A percentile compares a stretch with the other conserved stretches of the same genome.
Evolutionary conservation across 2,329 filamentous ascomycete species (phyloP).

Genomic region (Microthyrium microscopicum): DNA sequence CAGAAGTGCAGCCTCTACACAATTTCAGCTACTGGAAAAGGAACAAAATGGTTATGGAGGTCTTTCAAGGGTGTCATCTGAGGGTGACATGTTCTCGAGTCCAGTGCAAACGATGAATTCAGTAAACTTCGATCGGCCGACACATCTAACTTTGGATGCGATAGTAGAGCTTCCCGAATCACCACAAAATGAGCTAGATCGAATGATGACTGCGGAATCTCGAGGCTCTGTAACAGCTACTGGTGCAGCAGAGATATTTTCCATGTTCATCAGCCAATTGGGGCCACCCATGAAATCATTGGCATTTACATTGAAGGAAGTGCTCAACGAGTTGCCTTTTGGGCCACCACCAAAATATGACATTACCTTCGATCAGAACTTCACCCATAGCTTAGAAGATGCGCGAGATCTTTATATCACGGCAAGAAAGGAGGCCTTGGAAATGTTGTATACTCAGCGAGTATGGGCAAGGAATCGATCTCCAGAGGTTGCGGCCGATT

Average conservation of each 20-base stretch:
- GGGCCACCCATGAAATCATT: constrained; percentile 93
- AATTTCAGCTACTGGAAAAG: constrained; percentile 39
- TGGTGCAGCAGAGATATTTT: constrained; percentile 69
- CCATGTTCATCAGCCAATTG: constrained; percentile 72
- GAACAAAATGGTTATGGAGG: neutral
- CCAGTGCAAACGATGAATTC: neutral
- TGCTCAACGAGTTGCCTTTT: constrained; percentile 77
- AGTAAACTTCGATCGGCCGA: constrained; percentile 10
- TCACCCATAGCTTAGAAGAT: constrained; percentile 62
- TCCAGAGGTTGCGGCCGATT: constrained; percentile 70
- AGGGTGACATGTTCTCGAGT: neutral
- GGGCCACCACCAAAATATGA: constrained; percentile 47
- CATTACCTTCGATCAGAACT: constrained; percentile 62
- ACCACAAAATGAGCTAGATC: neutral
- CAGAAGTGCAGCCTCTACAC: constrained; percentile 73
- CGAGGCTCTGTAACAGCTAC: neutral
- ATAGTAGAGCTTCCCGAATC: constrained; percentile 22
- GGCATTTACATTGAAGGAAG: constrained; percentile 78
- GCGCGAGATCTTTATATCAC: constrained; percentile 66
- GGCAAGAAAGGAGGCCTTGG: constrained; percentile 59
- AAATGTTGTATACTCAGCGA: constrained; percentile 64
- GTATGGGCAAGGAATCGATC: constrained; percentile 52
- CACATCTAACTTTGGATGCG: constrained; percentile 21
- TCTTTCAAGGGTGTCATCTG: neutral
- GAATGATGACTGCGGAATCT: constrained; percentile 1